Conservation (phyloP, 139 green algal species). For the Micractinium conductrix region DNA sequence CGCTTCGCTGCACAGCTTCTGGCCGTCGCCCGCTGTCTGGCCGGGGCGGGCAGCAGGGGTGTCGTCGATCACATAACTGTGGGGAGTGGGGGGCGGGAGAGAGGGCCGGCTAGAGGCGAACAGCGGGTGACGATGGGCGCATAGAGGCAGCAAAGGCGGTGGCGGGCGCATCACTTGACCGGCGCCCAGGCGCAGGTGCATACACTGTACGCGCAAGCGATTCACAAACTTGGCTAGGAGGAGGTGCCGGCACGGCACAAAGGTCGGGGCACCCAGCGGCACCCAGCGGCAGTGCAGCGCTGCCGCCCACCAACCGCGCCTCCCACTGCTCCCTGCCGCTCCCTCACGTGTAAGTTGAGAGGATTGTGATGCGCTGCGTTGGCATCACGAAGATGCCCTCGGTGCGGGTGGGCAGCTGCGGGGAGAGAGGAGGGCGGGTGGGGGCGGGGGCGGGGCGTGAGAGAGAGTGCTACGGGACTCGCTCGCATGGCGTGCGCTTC, state of each 20-base stretch:
- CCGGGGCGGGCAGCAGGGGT: not conserved
- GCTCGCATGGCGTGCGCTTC: not conserved
- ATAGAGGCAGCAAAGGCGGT: not conserved
- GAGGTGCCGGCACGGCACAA: no score
- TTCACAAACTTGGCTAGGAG: no score
- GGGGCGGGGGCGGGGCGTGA: no score
- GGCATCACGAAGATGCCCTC: slow-evolving; percentile 94
- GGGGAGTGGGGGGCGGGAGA: not conserved
- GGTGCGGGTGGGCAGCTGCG: slow-evolving; percentile 60
- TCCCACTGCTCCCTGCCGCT: not conserved
- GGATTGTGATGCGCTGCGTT: slow-evolving; percentile 78
- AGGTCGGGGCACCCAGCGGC: not conserved
- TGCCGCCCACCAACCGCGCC: not conserved
- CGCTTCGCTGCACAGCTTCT: slow-evolving; percentile 19
- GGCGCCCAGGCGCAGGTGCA: no score
- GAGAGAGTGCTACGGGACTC: no score
- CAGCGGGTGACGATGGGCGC: not conserved
- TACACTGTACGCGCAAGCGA: no score
- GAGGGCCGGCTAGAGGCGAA: not conserved
- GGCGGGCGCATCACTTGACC: no score
- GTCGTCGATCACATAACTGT: slow-evolving; percentile 4
- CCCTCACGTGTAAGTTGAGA: slow-evolving; percentile 65
- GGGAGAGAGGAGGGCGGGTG: not conserved
- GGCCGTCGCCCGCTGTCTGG: not conserved
- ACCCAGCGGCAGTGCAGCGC: not conserved